Evolutionary conservation across 2,329 filamentous ascomycete genomes (phyloP).

Genomic region (Ophiobolus disseminans): DNA sequence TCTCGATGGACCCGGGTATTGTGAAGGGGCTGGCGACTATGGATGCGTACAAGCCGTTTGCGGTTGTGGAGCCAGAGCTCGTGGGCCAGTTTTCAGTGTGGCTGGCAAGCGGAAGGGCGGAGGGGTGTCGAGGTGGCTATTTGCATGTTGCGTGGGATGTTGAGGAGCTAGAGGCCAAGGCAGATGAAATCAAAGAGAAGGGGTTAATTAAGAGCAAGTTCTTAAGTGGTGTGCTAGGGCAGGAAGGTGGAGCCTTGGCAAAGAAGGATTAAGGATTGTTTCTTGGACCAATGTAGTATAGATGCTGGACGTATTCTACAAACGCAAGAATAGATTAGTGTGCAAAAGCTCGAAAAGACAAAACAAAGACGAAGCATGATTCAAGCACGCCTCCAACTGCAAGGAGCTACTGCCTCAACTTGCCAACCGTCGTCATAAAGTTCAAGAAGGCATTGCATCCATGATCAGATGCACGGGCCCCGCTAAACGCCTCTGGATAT

Average conservation of each 20-base stretch:
- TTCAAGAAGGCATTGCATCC: neutral
- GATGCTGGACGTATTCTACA: too few species aligned
- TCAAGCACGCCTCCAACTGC: too few species aligned
- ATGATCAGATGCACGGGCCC: conserved; percentile 19
- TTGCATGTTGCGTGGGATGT: conserved; percentile 7
- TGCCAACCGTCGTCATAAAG: neutral
- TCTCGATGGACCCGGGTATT: conserved; percentile 11
- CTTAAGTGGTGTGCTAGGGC: neutral
- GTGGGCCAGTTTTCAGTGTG: conserved; percentile 8
- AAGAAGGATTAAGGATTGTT: neutral
- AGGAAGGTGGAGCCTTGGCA: neutral
- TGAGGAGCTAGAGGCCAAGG: conserved; percentile 10
- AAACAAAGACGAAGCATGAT: too few species aligned
- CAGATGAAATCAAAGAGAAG: neutral
- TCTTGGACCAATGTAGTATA: too few species aligned
- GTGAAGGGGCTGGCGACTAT: conserved; percentile 3
- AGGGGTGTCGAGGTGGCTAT: conserved; percentile 7
- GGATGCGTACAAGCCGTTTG: conserved; percentile 7
- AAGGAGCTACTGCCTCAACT: too few species aligned
- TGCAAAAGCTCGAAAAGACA: too few species aligned
- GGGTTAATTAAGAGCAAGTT: conserved; percentile 7
- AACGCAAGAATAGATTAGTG: too few species aligned
- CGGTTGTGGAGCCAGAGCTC: conserved; percentile 10
- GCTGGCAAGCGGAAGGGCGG: conserved; percentile 5
- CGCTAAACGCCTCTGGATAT: conserved; percentile 17